Evolutionary conservation across 805 yeast species (phyloP).

Genomic region (Candida germanica): DNA sequence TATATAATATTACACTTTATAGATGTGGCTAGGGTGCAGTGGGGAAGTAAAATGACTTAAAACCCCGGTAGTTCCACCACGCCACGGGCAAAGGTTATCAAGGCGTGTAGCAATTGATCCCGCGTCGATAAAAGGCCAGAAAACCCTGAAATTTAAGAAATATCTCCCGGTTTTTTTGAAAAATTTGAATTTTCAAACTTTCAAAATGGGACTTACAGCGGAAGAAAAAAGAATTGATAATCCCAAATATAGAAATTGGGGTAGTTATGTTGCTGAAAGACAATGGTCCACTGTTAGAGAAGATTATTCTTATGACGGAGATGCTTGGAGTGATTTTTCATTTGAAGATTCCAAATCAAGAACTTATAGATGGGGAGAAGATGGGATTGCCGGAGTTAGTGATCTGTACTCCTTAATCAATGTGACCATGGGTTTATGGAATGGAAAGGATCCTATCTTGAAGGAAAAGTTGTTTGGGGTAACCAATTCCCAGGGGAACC

Average conservation of each 20-base stretch:
- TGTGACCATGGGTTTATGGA: conserved; percentile 85
- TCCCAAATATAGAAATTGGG: conserved; percentile 76
- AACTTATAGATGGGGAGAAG: conserved; percentile 93
- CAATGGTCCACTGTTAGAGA: conserved; percentile 88
- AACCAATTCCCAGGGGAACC: conserved; percentile 92
- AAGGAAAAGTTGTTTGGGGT: conserved; percentile 86
- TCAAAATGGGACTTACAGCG: conserved; percentile 19
- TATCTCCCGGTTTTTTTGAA: neutral
- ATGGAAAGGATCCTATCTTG: conserved; percentile 78
- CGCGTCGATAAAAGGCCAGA: neutral
- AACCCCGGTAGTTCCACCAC: no score
- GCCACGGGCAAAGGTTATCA: no score
- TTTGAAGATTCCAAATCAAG: conserved; percentile 80
- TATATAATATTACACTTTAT: no score
- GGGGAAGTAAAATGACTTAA: no score
- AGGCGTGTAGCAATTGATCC: neutral
- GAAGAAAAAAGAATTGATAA: conserved; percentile 38
- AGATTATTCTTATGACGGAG: conserved; percentile 81
- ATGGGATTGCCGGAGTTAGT: conserved; percentile 86
- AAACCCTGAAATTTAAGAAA: conserved; percentile 7
- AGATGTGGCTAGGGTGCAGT: no score
- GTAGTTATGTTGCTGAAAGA: conserved; percentile 84
- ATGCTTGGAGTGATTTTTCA: conserved; percentile 87
- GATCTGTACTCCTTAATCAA: conserved; percentile 79
- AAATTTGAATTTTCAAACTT: no score